A percentile compares a stretch with the other conserved stretches of the same genome.
These are phyloP conservation scores for Withania somnifera DNA, from an alignment of 305 asterid genomes.

Conservation along the genomic window DNA sequence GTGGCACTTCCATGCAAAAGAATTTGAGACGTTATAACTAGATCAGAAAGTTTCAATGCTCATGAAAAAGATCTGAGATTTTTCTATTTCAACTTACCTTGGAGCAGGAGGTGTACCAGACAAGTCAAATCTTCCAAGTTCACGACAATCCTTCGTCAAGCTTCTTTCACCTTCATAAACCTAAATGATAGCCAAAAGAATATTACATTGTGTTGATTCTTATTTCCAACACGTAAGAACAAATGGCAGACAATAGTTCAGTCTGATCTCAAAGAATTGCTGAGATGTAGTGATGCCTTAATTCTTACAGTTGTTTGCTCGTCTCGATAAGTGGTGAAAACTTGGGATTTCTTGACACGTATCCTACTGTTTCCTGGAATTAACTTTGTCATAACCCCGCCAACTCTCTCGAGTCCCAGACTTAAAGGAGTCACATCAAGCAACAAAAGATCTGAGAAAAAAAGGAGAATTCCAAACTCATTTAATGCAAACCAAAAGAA, in stretches of 20 bases:
- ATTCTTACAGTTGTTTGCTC: conserved; percentile 26
- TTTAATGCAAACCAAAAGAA: background rate
- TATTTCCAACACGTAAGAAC: background rate
- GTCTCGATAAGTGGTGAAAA: conserved; percentile 26
- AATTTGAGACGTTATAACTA: background rate
- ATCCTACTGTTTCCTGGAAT: conserved; percentile 23
- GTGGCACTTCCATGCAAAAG: conserved; percentile 25
- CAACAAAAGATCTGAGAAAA: conserved; percentile 13
- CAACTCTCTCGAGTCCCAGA: conserved; percentile 21
- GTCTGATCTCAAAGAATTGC: background rate
- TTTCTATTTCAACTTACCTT: conserved; percentile 9
- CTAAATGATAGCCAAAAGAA: background rate
- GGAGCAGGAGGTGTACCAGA: conserved; percentile 33
- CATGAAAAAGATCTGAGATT: background rate
- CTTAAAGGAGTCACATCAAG: conserved; percentile 25
- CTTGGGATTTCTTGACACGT: conserved; percentile 23
- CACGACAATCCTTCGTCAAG: conserved; percentile 22
- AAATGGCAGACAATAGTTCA: background rate
- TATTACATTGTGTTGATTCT: background rate
- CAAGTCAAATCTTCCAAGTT: conserved; percentile 25
- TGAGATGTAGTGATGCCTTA: conserved; percentile 6
- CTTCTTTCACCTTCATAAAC: conserved; percentile 33
- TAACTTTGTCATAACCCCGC: conserved; percentile 23
- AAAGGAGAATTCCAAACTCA: background rate
- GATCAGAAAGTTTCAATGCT: background rate